phyloP scores from a whole-genome alignment of 1,284 basidiomycete species.

The Porodaedalea pini region DNA sequence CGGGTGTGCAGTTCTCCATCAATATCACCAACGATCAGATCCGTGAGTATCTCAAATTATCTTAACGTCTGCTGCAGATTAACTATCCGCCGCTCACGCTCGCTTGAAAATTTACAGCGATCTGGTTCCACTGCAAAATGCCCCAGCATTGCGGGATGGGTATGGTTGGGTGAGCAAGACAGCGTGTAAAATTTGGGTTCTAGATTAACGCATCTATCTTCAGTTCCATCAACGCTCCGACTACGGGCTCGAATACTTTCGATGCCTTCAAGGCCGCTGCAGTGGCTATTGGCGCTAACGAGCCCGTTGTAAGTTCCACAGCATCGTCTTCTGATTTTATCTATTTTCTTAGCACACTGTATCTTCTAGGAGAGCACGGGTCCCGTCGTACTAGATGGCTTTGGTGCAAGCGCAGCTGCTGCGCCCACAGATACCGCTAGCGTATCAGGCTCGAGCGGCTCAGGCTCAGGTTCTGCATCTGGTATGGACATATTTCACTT shows the following conservation, averaged over 20 bases:
- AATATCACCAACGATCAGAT: conserved; percentile 43
- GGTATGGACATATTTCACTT: conserved; percentile 3
- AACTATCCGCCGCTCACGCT: not conserved
- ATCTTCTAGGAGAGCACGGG: conserved; percentile 34
- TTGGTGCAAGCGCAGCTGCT: conserved; percentile 40
- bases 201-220: not conserved
- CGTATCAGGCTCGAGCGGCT: conserved; percentile 21
- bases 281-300: conserved; percentile 37
- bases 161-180: conserved; percentile 46
- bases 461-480: conserved; percentile 17
- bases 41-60: conserved; percentile 4
- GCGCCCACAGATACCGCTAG: conserved; percentile 25
- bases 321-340: conserved; percentile 18
- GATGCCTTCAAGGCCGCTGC: conserved; percentile 47
- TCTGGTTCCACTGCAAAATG: conserved; percentile 67
- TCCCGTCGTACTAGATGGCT: conserved; percentile 39
- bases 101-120: conserved; percentile 34
- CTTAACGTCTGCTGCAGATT: not conserved
- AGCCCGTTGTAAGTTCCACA: conserved; percentile 31
- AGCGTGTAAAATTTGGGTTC: not conserved
- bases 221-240: conserved; percentile 58
- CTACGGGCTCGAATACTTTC: conserved; percentile 48
- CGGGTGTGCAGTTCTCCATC: conserved; percentile 42
- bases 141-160: conserved; percentile 51
- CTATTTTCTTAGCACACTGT: not conserved